Base-by-base conservation (phyloP, 768 basidiomycete species). In the Amanita jacksonii region DNA sequence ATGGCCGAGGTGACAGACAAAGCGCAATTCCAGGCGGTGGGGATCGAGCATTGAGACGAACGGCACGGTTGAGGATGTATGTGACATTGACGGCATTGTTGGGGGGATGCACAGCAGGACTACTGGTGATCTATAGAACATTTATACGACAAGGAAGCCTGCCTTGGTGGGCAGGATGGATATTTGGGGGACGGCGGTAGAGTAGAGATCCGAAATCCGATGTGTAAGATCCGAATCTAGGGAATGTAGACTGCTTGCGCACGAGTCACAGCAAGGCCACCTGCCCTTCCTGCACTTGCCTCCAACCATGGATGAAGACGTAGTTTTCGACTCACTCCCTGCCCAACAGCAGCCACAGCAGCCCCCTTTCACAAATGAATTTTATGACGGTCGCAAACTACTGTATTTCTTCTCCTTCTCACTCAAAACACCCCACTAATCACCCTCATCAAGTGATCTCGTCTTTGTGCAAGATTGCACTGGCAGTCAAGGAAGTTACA, bases 391-490 rank as follows among this genome's bases (percentile, higher is more conserved):
- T 12, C 71, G 78, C 47, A 88, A 86, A 67, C 82, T 85, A 76
- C 74, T 86, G 85, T 84, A 65, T 56, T 48, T 20, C 4, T 22
- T 8, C 7, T 5, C 25, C 20, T 32, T 9, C 13, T 12, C 8
- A 1, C 3, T 6, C 4, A 13, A 12, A 22, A 18, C 24, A 8
- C 33, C 6, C n/a, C 34, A 15, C n/a, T 28, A n/a, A 30, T 46
- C 42, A 43, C 27, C 32, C 33, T 32, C 27, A 28, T 46, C 27
- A 59, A 91, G 88, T 48, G 92, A 96, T 65, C 78, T 96, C 48
- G 91, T 92, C 36, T 96, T 96, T 67, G 77, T 96, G 15, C 88
- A 94, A 60, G 91, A 96, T 64, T 93, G 91, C 62, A 96, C 91
- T 5, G 91, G 91, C 10, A 87, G 84, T 54, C 88, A 91, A 53